phyloP scores from a whole-genome alignment of 768 basidiomycete genomes.

The Tubosaeta brunneosetosa region DNA sequence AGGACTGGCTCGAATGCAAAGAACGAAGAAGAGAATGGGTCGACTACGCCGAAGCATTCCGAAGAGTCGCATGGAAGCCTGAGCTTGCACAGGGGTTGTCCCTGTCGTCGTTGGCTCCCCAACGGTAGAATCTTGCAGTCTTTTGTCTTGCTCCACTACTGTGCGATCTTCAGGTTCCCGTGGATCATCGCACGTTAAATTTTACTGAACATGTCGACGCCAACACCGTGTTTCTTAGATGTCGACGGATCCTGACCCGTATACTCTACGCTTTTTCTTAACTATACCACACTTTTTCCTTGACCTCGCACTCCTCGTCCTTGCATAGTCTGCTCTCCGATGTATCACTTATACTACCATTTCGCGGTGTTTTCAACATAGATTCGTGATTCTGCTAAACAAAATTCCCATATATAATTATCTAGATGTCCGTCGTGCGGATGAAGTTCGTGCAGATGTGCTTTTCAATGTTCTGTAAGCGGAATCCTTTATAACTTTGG shows the following conservation, averaged over 20 bases:
- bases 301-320: constrained; percentile 13
- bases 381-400: constrained; percentile 21
- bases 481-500: constrained; percentile 7
- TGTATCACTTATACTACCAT: constrained; percentile 27
- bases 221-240: constrained; percentile 17
- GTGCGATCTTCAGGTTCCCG: constrained; percentile 10
- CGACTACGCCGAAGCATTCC: constrained; percentile 75
- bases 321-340: constrained; percentile 29
- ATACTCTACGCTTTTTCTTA: constrained; percentile 25
- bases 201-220: constrained; percentile 13
- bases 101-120: constrained; percentile 64
- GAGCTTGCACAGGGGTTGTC: constrained; percentile 75
- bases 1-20: constrained; percentile 75
- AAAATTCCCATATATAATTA: constrained; percentile 19
- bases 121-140: constrained; percentile 35
- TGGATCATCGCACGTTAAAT: constrained; percentile 11
- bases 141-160: constrained; percentile 4
- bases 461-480: constrained; percentile 19
- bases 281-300: constrained; percentile 27
- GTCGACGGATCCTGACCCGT: constrained; percentile 17
- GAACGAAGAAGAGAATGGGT: constrained; percentile 87
- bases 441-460: constrained; percentile 9
- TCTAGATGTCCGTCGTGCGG: constrained; percentile 23
- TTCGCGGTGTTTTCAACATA: constrained; percentile 22
- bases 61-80: constrained; percentile 76